A percentile compares a stretch with the other conserved stretches of the same genome.
These are phyloP conservation scores for Ophiostoma himal-ulmi DNA, from an alignment of 2,329 filamentous ascomycete genomes.

Conservation along the genomic window DNA sequence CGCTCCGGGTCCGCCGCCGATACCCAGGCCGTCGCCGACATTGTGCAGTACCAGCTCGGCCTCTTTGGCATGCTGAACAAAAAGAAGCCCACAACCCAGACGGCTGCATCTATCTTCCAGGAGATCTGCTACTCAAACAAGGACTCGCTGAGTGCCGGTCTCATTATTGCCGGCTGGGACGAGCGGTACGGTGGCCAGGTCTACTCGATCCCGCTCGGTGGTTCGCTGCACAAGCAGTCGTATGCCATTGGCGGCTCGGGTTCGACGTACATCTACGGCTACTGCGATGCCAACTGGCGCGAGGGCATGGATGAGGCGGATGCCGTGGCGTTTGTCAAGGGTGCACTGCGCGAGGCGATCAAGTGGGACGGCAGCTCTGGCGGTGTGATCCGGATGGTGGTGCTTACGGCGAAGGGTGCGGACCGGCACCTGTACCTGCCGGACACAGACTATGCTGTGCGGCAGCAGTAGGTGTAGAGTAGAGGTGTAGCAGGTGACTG, in stretches of 20 bases:
- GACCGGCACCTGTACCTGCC: constrained; percentile 93
- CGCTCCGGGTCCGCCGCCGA: constrained; percentile 95
- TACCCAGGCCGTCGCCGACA: constrained; percentile 95
- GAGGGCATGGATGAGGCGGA: constrained; percentile 91
- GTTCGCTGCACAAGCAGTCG: constrained; percentile 93
- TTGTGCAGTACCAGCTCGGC: constrained; percentile 92
- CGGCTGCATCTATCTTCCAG: constrained; percentile 91
- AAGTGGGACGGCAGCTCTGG: constrained; percentile 99
- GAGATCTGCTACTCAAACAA: constrained; percentile 98
- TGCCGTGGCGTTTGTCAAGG: constrained; percentile 89
- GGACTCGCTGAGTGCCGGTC: constrained; percentile 83
- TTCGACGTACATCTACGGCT: constrained; percentile 98
- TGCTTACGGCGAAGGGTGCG: constrained; percentile 82
- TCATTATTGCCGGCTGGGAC: constrained; percentile 99
- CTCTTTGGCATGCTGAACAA: constrained; percentile 88
- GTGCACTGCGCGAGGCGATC: constrained; percentile 85
- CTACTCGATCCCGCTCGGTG: constrained; percentile 93
- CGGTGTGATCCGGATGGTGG: constrained; percentile 96
- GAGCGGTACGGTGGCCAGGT: constrained; percentile 92
- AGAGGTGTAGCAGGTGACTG: neutral
- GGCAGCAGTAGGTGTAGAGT: constrained; percentile 47
- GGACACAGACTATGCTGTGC: constrained; percentile 76
- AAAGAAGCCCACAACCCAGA: constrained; percentile 87
- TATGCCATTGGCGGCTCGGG: constrained; percentile 95
- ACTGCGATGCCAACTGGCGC: constrained; percentile 93